phyloP scores from a whole-genome alignment of 1,139 yeast species.

The Saccharomyces hybrid region DNA sequence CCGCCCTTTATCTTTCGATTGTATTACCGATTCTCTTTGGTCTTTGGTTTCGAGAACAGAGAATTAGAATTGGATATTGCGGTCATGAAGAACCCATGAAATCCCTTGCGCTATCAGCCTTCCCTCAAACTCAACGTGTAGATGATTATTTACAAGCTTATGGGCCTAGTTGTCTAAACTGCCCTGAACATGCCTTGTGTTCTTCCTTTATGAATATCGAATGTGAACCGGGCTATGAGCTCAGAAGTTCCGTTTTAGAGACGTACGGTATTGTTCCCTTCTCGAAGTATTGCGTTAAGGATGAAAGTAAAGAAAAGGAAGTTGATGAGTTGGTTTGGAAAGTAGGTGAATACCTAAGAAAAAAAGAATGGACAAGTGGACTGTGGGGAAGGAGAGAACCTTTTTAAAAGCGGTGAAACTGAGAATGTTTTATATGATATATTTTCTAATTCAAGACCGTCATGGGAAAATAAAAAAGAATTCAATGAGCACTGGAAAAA shows the following conservation, averaged over 20 bases:
- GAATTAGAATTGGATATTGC: slow-evolving; percentile 54
- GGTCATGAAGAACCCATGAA: slow-evolving; percentile 37
- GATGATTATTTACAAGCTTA: neutral
- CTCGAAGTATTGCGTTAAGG: slow-evolving; percentile 55
- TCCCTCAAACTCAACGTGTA: neutral
- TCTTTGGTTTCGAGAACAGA: slow-evolving; percentile 56
- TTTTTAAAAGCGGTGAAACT: slow-evolving; percentile 43
- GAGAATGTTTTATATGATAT: slow-evolving; percentile 47
- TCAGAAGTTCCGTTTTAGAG: slow-evolving; percentile 22
- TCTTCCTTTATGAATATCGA: slow-evolving; percentile 44
- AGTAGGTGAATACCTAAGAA: slow-evolving; percentile 52
- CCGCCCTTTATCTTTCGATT: slow-evolving; percentile 6
- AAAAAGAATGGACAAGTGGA: slow-evolving; percentile 52
- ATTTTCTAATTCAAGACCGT: slow-evolving; percentile 42
- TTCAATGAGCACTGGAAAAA: slow-evolving; percentile 42
- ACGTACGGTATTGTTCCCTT: slow-evolving; percentile 49
- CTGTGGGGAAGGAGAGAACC: slow-evolving; percentile 46
- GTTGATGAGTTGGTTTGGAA: slow-evolving; percentile 54
- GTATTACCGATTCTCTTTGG: slow-evolving; percentile 28
- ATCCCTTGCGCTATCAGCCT: slow-evolving; percentile 1
- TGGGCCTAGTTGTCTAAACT: slow-evolving; percentile 58
- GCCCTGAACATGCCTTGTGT: slow-evolving; percentile 76
- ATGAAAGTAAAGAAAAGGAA: slow-evolving; percentile 58
- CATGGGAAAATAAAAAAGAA: slow-evolving; percentile 47
- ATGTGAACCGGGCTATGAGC: slow-evolving; percentile 58